phyloP scores from a whole-genome alignment of 805 yeast species.

The Wickerhamiella brachini region DNA sequence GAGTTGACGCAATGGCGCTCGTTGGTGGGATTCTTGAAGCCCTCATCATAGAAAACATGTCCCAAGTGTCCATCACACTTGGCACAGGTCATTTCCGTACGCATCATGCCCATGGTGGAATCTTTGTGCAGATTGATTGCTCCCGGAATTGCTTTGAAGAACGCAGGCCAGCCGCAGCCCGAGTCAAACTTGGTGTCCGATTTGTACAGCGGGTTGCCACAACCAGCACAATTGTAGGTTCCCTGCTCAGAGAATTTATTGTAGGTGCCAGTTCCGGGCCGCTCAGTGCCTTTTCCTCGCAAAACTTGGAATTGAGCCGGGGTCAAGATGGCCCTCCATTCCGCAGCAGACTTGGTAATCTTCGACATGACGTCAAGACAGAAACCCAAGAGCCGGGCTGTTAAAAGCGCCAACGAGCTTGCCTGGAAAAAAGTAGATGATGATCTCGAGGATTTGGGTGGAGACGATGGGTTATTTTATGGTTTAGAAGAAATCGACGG shows the following conservation, averaged over 20 bases:
- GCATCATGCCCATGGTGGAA: slow-evolving; percentile 52
- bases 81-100: slow-evolving; percentile 82
- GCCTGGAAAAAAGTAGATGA: slow-evolving; percentile 57
- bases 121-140: slow-evolving; percentile 54
- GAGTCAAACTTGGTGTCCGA: slow-evolving; percentile 74
- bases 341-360: slow-evolving; percentile 31
- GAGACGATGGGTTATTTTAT: slow-evolving; percentile 79
- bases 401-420: slow-evolving; percentile 16
- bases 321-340: slow-evolving; percentile 68
- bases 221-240: slow-evolving; percentile 72
- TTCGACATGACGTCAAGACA: slow-evolving; percentile 14
- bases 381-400: not conserved
- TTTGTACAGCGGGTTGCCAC: slow-evolving; percentile 64
- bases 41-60: slow-evolving; percentile 90
- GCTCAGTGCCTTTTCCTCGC: slow-evolving; percentile 60
- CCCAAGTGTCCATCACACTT: slow-evolving; percentile 92
- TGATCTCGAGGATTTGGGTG: slow-evolving; percentile 45
- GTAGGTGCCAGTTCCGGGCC: slow-evolving; percentile 53
- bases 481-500: slow-evolving; percentile 93
- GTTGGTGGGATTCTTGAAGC: slow-evolving; percentile 75
- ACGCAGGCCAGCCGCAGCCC: slow-evolving; percentile 98
- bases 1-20: slow-evolving; percentile 94
- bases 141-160: slow-evolving; percentile 78
- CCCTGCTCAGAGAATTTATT: slow-evolving; percentile 39
- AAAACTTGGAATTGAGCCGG: slow-evolving; percentile 71